Conservation (phyloP, 2,329 filamentous ascomycete species). For the Penicillium hesseltinei region DNA sequence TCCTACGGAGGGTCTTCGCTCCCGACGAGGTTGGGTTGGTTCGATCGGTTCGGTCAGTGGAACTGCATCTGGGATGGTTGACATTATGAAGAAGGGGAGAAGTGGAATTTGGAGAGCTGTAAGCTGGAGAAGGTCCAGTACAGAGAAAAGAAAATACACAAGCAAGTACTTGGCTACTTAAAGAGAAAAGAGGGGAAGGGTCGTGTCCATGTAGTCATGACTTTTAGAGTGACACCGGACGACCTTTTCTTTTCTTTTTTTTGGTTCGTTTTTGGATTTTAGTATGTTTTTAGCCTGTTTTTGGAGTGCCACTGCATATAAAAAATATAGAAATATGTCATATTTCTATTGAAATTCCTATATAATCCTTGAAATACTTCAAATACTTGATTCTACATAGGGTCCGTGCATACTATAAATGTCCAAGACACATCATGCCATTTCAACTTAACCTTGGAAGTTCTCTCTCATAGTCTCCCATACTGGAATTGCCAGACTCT, state of each 20-base stretch:
- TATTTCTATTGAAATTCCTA: neutral
- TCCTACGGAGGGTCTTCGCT: slow-evolving; percentile 77
- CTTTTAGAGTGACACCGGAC: slow-evolving; percentile 5
- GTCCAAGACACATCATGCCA: neutral
- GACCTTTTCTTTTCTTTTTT: neutral
- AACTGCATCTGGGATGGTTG: neutral
- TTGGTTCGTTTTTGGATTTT: neutral
- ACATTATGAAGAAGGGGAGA: neutral
- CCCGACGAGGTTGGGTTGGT: slow-evolving; percentile 47
- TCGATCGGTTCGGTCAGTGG: slow-evolving; percentile 22
- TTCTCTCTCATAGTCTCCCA: neutral
- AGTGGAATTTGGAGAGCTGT: neutral
- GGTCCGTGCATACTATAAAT: neutral
- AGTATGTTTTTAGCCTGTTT: neutral
- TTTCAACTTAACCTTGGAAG: neutral
- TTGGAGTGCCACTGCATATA: neutral
- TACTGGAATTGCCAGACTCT: neutral
- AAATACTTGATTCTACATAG: neutral
- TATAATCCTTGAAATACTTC: too few species aligned
- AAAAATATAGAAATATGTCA: neutral
- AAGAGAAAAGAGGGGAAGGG: slow-evolving; percentile 11
- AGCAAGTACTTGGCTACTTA: slow-evolving; percentile 3
- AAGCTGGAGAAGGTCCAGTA: slow-evolving; percentile 23
- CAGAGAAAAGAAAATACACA: neutral
- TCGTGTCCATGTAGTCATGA: slow-evolving; percentile 9